These are phyloP conservation scores for Sclerotinia spermophila DNA, from an alignment of 2,329 filamentous ascomycete genomes.

Conservation along the genomic window DNA sequence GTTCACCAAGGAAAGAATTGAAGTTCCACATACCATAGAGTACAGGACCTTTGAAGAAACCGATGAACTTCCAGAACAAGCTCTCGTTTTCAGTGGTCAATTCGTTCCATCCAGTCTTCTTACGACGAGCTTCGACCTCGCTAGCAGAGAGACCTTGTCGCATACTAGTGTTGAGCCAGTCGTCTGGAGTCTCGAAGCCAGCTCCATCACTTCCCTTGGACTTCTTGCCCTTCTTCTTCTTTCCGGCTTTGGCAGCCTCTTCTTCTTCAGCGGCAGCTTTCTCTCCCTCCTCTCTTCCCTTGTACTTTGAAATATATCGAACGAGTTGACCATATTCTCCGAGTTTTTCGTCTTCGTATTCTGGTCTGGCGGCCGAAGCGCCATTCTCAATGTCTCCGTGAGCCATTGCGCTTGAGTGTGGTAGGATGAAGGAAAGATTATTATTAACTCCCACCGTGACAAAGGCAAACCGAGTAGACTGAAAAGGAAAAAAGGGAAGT, in stretches of 20 bases:
- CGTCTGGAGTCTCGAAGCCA: conserved; percentile 49
- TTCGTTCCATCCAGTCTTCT: conserved; percentile 67
- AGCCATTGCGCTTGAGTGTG: conserved; percentile 13
- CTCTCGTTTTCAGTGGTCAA: conserved; percentile 72
- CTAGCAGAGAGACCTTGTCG: conserved; percentile 55
- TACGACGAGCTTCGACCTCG: conserved; percentile 63
- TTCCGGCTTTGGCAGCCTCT: conserved; percentile 39
- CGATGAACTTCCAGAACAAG: conserved; percentile 69
- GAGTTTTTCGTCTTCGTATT: conserved; percentile 32
- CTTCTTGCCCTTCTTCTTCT: conserved; percentile 51
- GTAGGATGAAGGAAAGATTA: conserved; percentile 18
- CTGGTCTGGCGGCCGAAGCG: conserved; percentile 13
- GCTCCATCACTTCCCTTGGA: conserved; percentile 39
- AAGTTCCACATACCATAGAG: conserved; percentile 61
- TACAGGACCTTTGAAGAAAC: conserved; percentile 73
- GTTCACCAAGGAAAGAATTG: not conserved
- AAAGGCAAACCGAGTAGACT: conserved; percentile 13
- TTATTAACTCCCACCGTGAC: conserved; percentile 17
- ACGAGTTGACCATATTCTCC: conserved; percentile 65
- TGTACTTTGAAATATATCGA: conserved; percentile 65
- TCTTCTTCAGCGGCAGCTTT: conserved; percentile 43
- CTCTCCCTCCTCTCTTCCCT: conserved; percentile 52
- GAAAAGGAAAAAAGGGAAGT: not conserved
- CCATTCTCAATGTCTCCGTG: conserved; percentile 17
- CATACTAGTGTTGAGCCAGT: conserved; percentile 67